Percentiles rank a stretch among this genome's conserved stretches.
phyloP scores from a whole-genome alignment of 2,329 filamentous ascomycete genomes.

The Cryphonectria japonica region DNA sequence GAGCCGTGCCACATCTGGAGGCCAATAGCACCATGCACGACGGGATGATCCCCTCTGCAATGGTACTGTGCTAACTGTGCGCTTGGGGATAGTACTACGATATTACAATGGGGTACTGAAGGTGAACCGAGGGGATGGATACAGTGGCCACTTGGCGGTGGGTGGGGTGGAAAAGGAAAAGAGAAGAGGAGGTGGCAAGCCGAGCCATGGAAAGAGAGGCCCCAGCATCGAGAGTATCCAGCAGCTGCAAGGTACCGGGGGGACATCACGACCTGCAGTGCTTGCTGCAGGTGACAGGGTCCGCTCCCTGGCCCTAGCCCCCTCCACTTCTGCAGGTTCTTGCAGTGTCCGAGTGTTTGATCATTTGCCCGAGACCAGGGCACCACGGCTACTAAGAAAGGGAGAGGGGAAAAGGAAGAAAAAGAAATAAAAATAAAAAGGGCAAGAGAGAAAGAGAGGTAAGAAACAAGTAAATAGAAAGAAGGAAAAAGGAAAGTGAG shows the following conservation, averaged over 20 bases:
- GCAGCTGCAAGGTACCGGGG: slow-evolving; percentile 10
- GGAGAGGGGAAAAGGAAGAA: background rate
- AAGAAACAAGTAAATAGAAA: too few relatives aligned
- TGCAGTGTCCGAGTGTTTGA: slow-evolving; percentile 6
- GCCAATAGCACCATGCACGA: background rate
- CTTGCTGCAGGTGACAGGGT: slow-evolving; percentile 7
- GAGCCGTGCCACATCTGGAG: background rate
- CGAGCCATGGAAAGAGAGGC: background rate
- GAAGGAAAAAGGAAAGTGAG: background rate
- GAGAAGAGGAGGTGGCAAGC: background rate
- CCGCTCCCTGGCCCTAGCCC: background rate
- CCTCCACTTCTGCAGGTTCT: background rate
- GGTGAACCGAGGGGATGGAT: background rate
- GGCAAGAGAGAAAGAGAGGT: background rate
- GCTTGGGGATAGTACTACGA: background rate
- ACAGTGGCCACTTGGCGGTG: background rate
- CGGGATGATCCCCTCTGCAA: background rate
- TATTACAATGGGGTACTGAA: background rate
- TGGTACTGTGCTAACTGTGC: background rate
- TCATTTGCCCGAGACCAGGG: slow-evolving; percentile 1
- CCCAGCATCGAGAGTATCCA: background rate
- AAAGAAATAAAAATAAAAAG: background rate
- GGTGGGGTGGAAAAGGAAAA: background rate
- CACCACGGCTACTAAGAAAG: background rate
- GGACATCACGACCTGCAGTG: slow-evolving; percentile 12